phyloP scores from a whole-genome alignment of 371 early-diverging fungal genomes.

The Mortierella sp. region DNA sequence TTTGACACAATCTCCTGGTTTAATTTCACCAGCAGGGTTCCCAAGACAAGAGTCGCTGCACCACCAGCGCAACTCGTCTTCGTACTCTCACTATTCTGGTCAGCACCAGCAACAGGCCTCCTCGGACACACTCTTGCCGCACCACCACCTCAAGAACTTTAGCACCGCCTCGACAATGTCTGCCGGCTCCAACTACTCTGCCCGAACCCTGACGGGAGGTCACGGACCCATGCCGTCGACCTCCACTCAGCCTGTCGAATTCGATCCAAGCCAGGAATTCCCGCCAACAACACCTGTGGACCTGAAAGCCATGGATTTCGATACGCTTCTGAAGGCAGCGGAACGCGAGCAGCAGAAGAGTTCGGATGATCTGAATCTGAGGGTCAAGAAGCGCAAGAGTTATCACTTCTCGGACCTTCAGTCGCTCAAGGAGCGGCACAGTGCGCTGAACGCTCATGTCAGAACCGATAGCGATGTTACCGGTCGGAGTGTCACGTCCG shows the following conservation, averaged over 20 bases:
- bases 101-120: constrained; percentile 40
- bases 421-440: constrained; percentile 14
- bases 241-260: constrained; percentile 32
- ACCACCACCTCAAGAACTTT: constrained; percentile 49
- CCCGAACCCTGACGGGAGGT: constrained; percentile 27
- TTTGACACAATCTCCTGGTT: constrained; percentile 25
- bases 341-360: constrained; percentile 48
- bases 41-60: constrained; percentile 7
- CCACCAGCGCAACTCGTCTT: constrained; percentile 29
- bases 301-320: constrained; percentile 51
- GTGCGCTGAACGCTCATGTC: neutral
- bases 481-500: neutral
- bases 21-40: constrained; percentile 7
- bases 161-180: constrained; percentile 46
- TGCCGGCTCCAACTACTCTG: constrained; percentile 32
- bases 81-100: constrained; percentile 12
- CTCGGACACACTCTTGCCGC: constrained; percentile 34
- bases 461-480: constrained; percentile 7
- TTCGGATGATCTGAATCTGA: constrained; percentile 40
- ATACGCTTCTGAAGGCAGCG: constrained; percentile 40
- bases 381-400: constrained; percentile 30
- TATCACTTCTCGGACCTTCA: constrained; percentile 22
- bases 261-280: constrained; percentile 39
- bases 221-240: neutral
- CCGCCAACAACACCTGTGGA: constrained; percentile 45